These are phyloP conservation scores for Rosa rugosa DNA, from an alignment of 306 rosid species.

Conservation along the genomic window DNA sequence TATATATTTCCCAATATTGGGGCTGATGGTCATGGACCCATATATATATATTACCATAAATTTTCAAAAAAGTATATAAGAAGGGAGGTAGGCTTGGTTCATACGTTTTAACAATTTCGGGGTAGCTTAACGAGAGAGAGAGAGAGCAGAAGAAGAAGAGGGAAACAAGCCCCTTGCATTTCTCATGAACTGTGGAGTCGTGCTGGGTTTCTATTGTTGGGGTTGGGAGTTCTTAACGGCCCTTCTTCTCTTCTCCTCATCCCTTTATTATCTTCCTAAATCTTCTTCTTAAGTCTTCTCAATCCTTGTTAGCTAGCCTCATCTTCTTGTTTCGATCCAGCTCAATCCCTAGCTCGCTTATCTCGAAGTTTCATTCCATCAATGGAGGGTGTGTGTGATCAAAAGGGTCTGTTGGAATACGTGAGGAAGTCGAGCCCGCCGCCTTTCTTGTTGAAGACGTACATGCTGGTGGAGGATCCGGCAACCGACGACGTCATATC, in stretches of 20 bases:
- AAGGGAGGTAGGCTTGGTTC: constrained; percentile 34
- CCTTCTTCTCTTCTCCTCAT: constrained; percentile 83
- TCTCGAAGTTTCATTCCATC: background rate
- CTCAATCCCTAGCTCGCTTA: background rate
- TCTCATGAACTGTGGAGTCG: constrained; percentile 99
- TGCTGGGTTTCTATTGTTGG: constrained; percentile 99
- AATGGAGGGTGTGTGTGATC: constrained; percentile 40
- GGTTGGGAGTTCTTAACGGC: constrained; percentile 99
- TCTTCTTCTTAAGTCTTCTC: constrained; percentile 1
- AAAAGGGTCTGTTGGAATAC: constrained; percentile 53
- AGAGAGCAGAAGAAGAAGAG: background rate
- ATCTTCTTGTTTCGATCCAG: background rate
- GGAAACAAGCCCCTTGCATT: constrained; percentile 42
- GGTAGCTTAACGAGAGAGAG: background rate
- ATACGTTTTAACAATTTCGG: constrained; percentile 54
- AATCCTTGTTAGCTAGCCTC: background rate
- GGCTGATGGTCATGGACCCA: no score
- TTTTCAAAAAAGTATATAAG: constrained; percentile 3
- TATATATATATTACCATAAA: background rate
- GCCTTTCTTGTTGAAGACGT: constrained; percentile 88
- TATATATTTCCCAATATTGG: no score
- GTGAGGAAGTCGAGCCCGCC: constrained; percentile 74
- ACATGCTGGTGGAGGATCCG: constrained; percentile 81
- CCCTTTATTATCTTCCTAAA: constrained; percentile 21
- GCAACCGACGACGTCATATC: constrained; percentile 63